Evolutionary conservation across 2,329 filamentous ascomycete species (phyloP).

Genomic region (Paecilomyces sp.): DNA sequence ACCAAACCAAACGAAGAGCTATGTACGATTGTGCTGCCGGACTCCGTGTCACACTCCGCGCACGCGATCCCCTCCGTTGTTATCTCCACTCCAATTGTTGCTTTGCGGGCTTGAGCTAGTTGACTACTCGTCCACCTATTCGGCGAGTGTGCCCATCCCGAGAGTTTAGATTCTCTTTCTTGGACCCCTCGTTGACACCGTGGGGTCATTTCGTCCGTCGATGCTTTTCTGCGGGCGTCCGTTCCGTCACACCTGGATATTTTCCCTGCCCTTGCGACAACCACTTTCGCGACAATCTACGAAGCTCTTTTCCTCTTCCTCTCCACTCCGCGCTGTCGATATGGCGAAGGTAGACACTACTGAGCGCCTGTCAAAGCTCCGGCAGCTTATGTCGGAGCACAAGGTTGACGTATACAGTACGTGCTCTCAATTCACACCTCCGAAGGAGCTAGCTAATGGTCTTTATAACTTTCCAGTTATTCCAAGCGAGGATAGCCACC

Average conservation of each 20-base stretch:
- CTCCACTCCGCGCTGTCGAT: constrained; percentile 36
- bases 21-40: neutral
- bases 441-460: constrained; percentile 11
- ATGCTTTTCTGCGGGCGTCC: constrained; percentile 28
- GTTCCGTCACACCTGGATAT: constrained; percentile 21
- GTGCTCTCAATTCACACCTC: constrained; percentile 5
- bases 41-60: neutral
- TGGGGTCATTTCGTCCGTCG: constrained; percentile 8
- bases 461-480: constrained; percentile 58
- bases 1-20: neutral
- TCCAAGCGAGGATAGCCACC: constrained; percentile 93
- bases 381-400: constrained; percentile 78
- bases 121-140: neutral
- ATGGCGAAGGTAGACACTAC: constrained; percentile 79
- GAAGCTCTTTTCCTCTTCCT: constrained; percentile 32
- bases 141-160: neutral
- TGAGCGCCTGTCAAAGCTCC: constrained; percentile 65
- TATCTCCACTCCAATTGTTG: neutral
- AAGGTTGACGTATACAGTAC: constrained; percentile 89
- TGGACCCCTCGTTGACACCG: neutral
- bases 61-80: neutral
- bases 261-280: constrained; percentile 19
- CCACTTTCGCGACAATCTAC: constrained; percentile 17
- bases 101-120: neutral
- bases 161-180: neutral